Evolutionary conservation across 805 yeast species (phyloP).

Genomic region (Ogataea pilisensis): DNA sequence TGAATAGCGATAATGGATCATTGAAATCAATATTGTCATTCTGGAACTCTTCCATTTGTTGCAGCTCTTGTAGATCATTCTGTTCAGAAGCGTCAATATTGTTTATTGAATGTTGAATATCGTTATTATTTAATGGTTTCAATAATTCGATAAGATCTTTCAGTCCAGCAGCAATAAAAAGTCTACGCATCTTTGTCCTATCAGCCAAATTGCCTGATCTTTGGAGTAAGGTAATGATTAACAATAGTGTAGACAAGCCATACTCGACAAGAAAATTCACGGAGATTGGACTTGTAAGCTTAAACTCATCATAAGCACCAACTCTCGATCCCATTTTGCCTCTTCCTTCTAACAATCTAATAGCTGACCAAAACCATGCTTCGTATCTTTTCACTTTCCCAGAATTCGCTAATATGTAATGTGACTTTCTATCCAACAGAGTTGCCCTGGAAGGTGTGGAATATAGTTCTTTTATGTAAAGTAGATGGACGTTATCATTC

Average conservation of each 20-base stretch:
- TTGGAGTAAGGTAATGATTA: constrained; percentile 45
- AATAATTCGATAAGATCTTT: constrained; percentile 33
- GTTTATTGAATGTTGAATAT: constrained; percentile 39
- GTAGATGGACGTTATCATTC: constrained; percentile 33
- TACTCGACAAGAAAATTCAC: constrained; percentile 60
- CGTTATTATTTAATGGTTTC: constrained; percentile 38
- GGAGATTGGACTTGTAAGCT: constrained; percentile 47
- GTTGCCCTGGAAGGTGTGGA: constrained; percentile 12
- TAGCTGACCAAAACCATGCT: constrained; percentile 32
- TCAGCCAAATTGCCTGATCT: constrained; percentile 34
- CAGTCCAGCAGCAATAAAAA: constrained; percentile 40
- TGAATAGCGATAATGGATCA: constrained; percentile 67
- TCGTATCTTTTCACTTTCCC: constrained; percentile 29
- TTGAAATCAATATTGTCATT: constrained; percentile 52
- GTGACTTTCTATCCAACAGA: constrained; percentile 25
- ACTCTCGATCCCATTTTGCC: constrained; percentile 90
- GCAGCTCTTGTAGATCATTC: constrained; percentile 39
- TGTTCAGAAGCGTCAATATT: constrained; percentile 37
- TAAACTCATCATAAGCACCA: constrained; percentile 84
- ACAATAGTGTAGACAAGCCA: constrained; percentile 46
- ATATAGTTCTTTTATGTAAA: constrained; percentile 26
- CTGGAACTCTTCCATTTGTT: constrained; percentile 33
- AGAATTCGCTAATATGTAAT: constrained; percentile 21
- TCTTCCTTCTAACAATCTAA: constrained; percentile 48
- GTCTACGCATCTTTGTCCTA: constrained; percentile 45